Conservation (phyloP, 805 yeast genomes). For the Yarrowia sp. region DNA sequence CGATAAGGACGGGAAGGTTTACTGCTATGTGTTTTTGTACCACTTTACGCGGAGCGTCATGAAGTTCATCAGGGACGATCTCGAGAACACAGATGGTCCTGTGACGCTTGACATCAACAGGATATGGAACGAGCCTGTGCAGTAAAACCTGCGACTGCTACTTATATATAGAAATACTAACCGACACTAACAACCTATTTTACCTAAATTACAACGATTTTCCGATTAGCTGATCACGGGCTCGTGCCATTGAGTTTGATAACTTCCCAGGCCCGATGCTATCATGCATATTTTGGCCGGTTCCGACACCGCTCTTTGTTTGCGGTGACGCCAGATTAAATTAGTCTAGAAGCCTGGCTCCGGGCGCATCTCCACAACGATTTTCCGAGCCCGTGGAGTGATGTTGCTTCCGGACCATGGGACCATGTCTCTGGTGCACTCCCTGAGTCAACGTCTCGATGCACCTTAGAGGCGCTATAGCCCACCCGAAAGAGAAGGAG, state of each 20-base stretch:
- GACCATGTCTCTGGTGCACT: too few species aligned
- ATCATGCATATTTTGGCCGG: constrained; percentile 6
- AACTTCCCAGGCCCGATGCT: too few species aligned
- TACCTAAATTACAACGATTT: too few species aligned
- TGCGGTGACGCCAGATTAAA: not conserved
- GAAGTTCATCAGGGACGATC: not conserved
- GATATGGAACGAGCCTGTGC: not conserved
- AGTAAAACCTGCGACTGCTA: too few species aligned
- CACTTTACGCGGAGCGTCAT: not conserved
- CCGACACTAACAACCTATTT: too few species aligned
- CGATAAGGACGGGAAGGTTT: not conserved
- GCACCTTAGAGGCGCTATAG: too few species aligned
- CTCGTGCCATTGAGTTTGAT: not conserved
- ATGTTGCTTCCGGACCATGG: too few species aligned
- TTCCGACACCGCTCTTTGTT: not conserved
- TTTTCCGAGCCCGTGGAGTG: not conserved
- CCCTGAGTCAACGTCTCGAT: too few species aligned
- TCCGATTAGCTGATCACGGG: too few species aligned
- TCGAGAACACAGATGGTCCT: not conserved
- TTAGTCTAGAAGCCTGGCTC: constrained; percentile 5
- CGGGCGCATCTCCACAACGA: not conserved
- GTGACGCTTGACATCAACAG: not conserved
- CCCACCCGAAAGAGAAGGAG: not conserved
- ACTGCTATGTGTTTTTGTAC: not conserved
- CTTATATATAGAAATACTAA: too few species aligned